Evolutionary conservation across 2,329 filamentous ascomycete genomes (phyloP).

Genomic region (Thielaviopsis musarum): DNA sequence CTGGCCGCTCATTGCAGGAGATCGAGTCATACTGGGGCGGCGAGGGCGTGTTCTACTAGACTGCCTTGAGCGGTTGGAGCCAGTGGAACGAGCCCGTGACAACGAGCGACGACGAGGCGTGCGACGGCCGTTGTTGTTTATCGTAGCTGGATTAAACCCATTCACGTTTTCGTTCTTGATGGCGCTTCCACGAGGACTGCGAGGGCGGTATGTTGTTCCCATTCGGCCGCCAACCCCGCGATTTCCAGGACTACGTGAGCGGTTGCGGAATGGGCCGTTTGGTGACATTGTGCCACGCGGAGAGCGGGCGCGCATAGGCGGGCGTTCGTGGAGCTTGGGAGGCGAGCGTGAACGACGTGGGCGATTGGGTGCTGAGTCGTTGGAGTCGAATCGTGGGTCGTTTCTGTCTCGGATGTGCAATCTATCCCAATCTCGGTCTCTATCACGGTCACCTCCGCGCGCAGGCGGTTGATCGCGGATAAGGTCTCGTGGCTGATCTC

Average conservation of each 20-base stretch:
- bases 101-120: slow-evolving; percentile 15
- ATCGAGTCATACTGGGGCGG: not conserved
- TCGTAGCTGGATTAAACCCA: not conserved
- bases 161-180: slow-evolving; percentile 2
- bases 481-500: slow-evolving; percentile 7
- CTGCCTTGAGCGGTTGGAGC: slow-evolving; percentile 34
- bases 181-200: slow-evolving; percentile 1
- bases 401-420: slow-evolving; percentile 16
- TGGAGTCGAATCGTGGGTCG: slow-evolving; percentile 16
- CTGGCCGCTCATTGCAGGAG: slow-evolving; percentile 15
- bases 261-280: slow-evolving; percentile 1
- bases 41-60: slow-evolving; percentile 31
- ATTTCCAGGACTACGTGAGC: slow-evolving; percentile 7
- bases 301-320: slow-evolving; percentile 4
- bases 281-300: slow-evolving; percentile 1
- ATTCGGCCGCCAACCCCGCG: slow-evolving; percentile 5
- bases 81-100: slow-evolving; percentile 24
- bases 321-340: slow-evolving; percentile 18
- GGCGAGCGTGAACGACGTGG: slow-evolving; percentile 37
- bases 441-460: slow-evolving; percentile 15
- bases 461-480: slow-evolving; percentile 3
- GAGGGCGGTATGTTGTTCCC: slow-evolving; percentile 7
- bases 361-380: not conserved
- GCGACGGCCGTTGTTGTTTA: not conserved
- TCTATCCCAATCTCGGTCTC: slow-evolving; percentile 22